Base-by-base conservation (phyloP, 139 green algal genomes). In the Chlorokybus atmophyticus region DNA sequence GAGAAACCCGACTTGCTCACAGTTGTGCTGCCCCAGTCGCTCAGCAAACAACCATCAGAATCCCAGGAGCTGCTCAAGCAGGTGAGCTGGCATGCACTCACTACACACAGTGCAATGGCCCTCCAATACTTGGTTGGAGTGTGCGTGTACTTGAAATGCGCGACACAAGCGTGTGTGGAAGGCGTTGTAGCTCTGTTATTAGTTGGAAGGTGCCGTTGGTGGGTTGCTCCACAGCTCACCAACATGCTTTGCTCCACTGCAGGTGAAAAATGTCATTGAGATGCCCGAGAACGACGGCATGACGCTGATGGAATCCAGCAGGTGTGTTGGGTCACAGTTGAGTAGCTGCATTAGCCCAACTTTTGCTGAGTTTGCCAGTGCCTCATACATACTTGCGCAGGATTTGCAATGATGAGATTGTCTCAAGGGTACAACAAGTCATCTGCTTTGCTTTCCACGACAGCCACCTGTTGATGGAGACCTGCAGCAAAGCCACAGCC, bases 401-500 rank as follows among this genome's bases (percentile, higher is more conserved):
- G 67, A 77, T 93, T 4, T 97, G 90, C 83, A 97, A 97, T 64
- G 59, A 68, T 14, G 83, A 94, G 65, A 98, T 98, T 62, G 80
- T 94, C 24, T 63, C 39, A 1, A 60, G 85, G 7, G 90, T 98
- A 64, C 74, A 93, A 78, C 87, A 95, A 71, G 77, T 97, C 23
- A 93, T 98, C 48, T 94, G 85, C 75, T 91, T 88, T 58, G 88
- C 85, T 1, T 98, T 98, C 68, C 90, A 96, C 71, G 90, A 98
- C 75, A 85, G 68, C 50, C 77, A 68, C 21, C 68, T 97, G 55
- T 75, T 98, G 35, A 63, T 98, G 55, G 85, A 97, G 71, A 96
- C 90, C 1, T 95, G 87, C 71, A 66, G 72, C 30, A 75, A 95
- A 50, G 90, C 90, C 1, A 86, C 87, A 60, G 68, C 82, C 28